Base-by-base conservation (phyloP, 2,329 filamentous ascomycete genomes). In the Claviceps pusilla region DNA sequence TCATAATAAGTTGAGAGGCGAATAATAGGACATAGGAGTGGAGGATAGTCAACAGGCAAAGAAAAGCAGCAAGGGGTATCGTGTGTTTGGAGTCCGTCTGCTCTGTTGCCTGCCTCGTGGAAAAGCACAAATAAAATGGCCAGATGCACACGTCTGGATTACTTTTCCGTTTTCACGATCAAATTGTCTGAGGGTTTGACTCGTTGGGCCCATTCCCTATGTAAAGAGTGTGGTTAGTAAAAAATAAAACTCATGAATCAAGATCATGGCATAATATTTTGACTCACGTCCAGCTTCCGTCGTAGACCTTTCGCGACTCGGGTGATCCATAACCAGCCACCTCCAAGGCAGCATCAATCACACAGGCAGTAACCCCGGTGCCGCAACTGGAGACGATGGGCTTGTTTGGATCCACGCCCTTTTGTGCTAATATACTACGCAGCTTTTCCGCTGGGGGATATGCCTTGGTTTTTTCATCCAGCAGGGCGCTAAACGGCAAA, bases 281-380 rank as follows among this genome's bases (percentile, higher is more conserved):
- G 84, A 85, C 87, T 82, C 75, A 95, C 79, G 93, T 97, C 93
- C 93, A 98, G 69, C 90, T 95, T 50, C 93, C 93, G 68, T 98
- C 93, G 64, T 98, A 98, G 28, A 98, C 76, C 65, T 79, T 83
- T 60, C 87, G 80, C 54, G 79, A 79, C 57, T 83, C 77, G 0
- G 78, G 70, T 4, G 79, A 73, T 2, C 86, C 87, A 64, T 82
- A 90, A 1, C 83, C 84, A 28, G 90, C 88, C 68, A 89, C 83
- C 35, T 80, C 81, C 53, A 98, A 71, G 2, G 89, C 93, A 42
- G 89, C 85, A 65, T 98, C 93, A 46, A 98, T 81, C 47, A 96
- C 80, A 19, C 87, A 88, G 7, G 93, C 93, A 11, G 90, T 97
- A 52, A 98, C 91, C 39, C 93, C 93, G 7, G 90, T 96, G 12